These are phyloP conservation scores for Malassezia japonica DNA, from an alignment of 1,284 basidiomycete species.

Conservation along the genomic window DNA sequence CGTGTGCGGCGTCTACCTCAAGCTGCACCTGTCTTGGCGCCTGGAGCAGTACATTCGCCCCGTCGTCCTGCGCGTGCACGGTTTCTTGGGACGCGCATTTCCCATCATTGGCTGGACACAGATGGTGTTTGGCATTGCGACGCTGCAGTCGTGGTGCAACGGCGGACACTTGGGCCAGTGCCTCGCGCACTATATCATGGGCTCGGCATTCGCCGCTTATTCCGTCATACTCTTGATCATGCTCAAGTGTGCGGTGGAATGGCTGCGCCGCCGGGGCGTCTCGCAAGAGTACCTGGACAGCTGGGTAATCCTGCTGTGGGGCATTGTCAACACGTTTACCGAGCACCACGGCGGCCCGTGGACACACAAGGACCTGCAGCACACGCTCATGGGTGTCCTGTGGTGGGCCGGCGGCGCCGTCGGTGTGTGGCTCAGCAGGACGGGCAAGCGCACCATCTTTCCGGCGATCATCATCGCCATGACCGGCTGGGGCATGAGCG, in stretches of 20 bases:
- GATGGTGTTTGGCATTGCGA: slow-evolving; percentile 38
- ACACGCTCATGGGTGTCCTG: slow-evolving; percentile 57
- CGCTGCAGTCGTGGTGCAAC: slow-evolving; percentile 54
- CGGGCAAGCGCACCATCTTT: slow-evolving; percentile 72
- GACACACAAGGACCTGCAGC: slow-evolving; percentile 86
- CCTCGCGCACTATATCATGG: slow-evolving; percentile 60
- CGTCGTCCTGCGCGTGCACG: slow-evolving; percentile 64
- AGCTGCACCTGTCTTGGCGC: slow-evolving; percentile 68
- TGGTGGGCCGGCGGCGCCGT: slow-evolving; percentile 84
- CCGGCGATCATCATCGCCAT: slow-evolving; percentile 65
- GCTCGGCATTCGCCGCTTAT: slow-evolving; percentile 59
- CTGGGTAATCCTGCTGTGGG: slow-evolving; percentile 76
- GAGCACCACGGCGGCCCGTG: slow-evolving; percentile 52
- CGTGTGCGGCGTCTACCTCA: slow-evolving; percentile 74
- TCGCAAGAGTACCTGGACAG: slow-evolving; percentile 83
- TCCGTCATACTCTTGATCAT: slow-evolving; percentile 73
- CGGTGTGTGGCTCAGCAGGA: slow-evolving; percentile 73
- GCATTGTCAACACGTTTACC: slow-evolving; percentile 80
- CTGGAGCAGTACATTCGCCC: slow-evolving; percentile 63
- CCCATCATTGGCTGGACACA: slow-evolving; percentile 65
- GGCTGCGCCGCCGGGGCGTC: slow-evolving; percentile 57
- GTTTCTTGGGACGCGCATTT: slow-evolving; percentile 71
- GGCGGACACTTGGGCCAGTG: slow-evolving; percentile 58
- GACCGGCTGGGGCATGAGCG: slow-evolving; percentile 85
- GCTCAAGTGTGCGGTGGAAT: slow-evolving; percentile 69